Evolutionary conservation across 495 filamentous ascomycete species (phyloP).

Genomic region (Mytilinidion resinicola): DNA sequence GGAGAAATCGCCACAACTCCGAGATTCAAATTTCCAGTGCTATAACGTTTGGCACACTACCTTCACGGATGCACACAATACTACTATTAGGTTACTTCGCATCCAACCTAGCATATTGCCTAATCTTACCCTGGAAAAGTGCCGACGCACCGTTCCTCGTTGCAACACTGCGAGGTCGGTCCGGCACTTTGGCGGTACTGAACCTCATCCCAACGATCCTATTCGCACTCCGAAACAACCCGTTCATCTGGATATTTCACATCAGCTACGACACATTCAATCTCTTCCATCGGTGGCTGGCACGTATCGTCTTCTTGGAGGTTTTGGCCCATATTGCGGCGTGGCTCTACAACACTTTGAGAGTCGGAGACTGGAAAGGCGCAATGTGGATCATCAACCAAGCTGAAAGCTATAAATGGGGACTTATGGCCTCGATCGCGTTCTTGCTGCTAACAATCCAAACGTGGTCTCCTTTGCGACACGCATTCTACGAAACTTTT

Average conservation of each 20-base stretch:
- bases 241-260: conserved; percentile 55
- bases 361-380: neutral
- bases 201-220: conserved; percentile 47
- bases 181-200: conserved; percentile 8
- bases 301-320: conserved; percentile 64
- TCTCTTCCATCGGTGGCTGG: conserved; percentile 72
- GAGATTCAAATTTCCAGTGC: conserved; percentile 9
- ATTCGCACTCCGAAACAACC: conserved; percentile 53
- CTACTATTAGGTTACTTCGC: conserved; percentile 1
- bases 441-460: conserved; percentile 63
- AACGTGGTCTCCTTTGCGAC: conserved; percentile 67
- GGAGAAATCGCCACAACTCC: conserved; percentile 16
- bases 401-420: conserved; percentile 34
- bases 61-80: conserved; percentile 11
- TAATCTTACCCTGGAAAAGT: conserved; percentile 1
- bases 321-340: conserved; percentile 40
- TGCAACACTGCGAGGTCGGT: conserved; percentile 10
- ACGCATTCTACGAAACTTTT: conserved; percentile 89
- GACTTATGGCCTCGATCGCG: conserved; percentile 46
- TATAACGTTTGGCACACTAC: conserved; percentile 12
- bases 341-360: conserved; percentile 37
- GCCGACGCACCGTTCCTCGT: neutral
- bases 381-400: neutral
- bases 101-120: conserved; percentile 8
- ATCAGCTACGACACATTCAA: conserved; percentile 75